Percentiles rank a stretch among this genome's conserved stretches.
Evolutionary conservation across 495 filamentous ascomycete genomes (phyloP).

Genomic region (Darksidea phi): DNA sequence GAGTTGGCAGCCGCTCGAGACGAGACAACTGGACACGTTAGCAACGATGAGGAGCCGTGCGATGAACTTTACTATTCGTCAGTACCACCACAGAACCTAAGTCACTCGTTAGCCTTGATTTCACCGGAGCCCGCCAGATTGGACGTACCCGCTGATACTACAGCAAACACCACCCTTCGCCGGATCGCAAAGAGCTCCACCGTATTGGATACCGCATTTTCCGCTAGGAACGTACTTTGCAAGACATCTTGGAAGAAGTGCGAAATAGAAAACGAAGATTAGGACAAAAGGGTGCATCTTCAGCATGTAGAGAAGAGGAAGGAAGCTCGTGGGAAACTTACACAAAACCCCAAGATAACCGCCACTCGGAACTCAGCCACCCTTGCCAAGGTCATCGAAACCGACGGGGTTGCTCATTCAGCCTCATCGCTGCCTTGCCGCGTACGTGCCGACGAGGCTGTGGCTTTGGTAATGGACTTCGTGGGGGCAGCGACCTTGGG

Average conservation of each 20-base stretch:
- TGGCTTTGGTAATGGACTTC: no score
- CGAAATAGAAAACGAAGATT: background rate
- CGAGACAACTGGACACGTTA: background rate
- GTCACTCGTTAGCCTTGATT: background rate
- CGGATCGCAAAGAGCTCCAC: conserved; percentile 8
- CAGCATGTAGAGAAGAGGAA: background rate
- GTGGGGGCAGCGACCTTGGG: no score
- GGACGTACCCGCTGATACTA: conserved; percentile 5
- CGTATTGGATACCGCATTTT: conserved; percentile 1
- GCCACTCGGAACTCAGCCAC: background rate
- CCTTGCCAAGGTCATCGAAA: background rate
- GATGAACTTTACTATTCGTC: conserved; percentile 1
- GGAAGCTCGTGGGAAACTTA: background rate
- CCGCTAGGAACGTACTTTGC: background rate
- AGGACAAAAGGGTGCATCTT: background rate
- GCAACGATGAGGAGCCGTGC: background rate
- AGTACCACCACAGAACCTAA: background rate
- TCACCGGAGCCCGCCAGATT: background rate
- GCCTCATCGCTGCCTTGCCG: no score
- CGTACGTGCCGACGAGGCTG: no score
- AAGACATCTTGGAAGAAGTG: background rate
- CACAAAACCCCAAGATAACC: background rate
- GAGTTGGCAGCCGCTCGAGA: conserved; percentile 4
- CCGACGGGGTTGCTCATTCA: no score
- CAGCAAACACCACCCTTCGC: conserved; percentile 9